Base-by-base conservation (phyloP, 495 filamentous ascomycete species). In the Staphylotrichum longicolle region DNA sequence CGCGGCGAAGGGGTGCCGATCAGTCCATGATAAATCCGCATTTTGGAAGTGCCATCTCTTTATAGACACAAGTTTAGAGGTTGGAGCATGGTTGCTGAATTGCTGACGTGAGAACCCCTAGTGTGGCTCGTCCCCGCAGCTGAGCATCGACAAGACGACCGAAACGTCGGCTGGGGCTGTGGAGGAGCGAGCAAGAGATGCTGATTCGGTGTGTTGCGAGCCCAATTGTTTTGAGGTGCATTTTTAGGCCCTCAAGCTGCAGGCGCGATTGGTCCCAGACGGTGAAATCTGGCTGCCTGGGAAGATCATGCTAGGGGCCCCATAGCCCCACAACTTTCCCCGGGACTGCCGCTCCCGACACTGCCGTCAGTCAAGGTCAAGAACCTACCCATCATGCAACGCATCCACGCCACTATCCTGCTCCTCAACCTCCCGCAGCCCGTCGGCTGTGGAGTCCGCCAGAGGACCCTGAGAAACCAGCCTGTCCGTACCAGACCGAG, bases 401-500 rank as follows among this genome's bases (percentile, higher is more conserved):
- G 20, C 20, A 27, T 27, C 20, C 20, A 27, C 20, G 20, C 20
- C 20, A 27, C 20, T 27, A 27, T 27, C 0, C 20, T 27, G 20
- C 20, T 27, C 20, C 20, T 27, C 20, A 27, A 1, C 20, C 20
- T 27, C 46, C 46, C 46, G 46, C 27, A 48, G 27, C 46, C 20
- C 27, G 15, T 15, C 46, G 35, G 48, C 32, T 56, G 3, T 59
- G 57, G 46, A 30, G 27, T 40, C 57, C 57, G 45, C 57, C 57
- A 27, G 32, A 33, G n/a, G 46, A 59, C 27, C 46, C 57, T 10
- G 57, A 59, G 33, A 59, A 59, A 15, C 57, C 57, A 10, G 57
- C 45, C 46, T 59, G 57, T 20, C 57, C 57, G 34, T 59, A 52
- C 57, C 46, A 37, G 45, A 40, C 9, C 15, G 39, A 30, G 5